Percentiles rank a stretch among this genome's conserved stretches.
These are phyloP conservation scores for Phytophthora crassamura DNA, from an alignment of 352 stramenopile genomes.

Conservation along the genomic window DNA sequence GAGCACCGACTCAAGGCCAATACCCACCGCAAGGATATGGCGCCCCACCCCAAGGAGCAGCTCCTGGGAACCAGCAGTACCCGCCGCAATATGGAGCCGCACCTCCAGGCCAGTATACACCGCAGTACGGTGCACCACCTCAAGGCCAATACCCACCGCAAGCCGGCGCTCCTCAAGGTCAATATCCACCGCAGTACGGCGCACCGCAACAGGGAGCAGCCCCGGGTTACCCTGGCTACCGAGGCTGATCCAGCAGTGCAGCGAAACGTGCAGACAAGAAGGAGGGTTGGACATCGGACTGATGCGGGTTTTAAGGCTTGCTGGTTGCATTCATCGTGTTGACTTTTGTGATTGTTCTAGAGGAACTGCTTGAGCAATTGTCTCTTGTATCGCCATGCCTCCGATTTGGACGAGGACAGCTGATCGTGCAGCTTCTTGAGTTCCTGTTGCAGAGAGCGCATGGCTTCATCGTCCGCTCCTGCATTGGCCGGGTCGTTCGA, in stretches of 20 bases:
- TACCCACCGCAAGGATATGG: conserved; percentile 19
- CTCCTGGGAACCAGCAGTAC: conserved; percentile 11
- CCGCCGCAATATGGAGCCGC: conserved; percentile 26
- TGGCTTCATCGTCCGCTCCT: conserved; percentile 33
- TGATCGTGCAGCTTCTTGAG: conserved; percentile 77
- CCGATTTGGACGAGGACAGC: conserved; percentile 68
- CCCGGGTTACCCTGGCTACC: conserved; percentile 44
- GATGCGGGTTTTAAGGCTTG: conserved; percentile 5
- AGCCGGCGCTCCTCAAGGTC: neutral
- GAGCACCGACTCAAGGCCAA: neutral
- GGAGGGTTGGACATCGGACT: neutral
- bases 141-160: conserved; percentile 31
- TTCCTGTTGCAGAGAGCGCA: conserved; percentile 58
- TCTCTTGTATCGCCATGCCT: conserved; percentile 79
- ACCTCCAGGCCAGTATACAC: conserved; percentile 10
- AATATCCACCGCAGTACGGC: conserved; percentile 19
- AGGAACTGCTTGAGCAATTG: conserved; percentile 83
- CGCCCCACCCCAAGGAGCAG: conserved; percentile 8
- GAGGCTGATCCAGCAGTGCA: conserved; percentile 31
- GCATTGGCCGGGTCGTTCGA: neutral
- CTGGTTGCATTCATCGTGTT: neutral
- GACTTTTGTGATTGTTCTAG: conserved; percentile 15
- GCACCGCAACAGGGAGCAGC: too few relatives aligned
- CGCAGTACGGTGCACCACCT: conserved; percentile 23
- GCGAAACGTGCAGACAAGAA: neutral